Base-by-base conservation (phyloP, 306 rosid species). In the Senna siamea region DNA sequence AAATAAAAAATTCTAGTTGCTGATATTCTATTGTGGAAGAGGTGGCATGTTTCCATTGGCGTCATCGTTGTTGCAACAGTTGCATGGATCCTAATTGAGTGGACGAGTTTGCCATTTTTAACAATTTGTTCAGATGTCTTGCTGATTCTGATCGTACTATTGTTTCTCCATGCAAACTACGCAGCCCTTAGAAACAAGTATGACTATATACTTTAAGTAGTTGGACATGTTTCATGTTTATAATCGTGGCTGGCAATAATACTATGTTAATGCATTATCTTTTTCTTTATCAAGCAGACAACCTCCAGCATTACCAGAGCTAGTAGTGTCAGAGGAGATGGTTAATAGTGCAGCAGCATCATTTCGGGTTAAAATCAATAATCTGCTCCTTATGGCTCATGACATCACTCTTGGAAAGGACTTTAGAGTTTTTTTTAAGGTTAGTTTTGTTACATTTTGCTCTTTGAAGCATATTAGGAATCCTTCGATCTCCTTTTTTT, bases 341-440 rank as follows among this genome's bases (percentile, higher is more conserved):
- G 98, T 94, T 51, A 85, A 85, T 67, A 85, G 80, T 26, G 98
- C 83, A 15, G 98, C 98, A 12, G 97, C 98, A 69, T 87, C 98
- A 18, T 69, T 91, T 81, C 98, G 98, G 30, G 98, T 85, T 34
- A 94, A 89, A 84, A 83, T 94, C 83, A 91, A 94, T 40, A 86
- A 81, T 66, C 80, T 84, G 69, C 88, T 94, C 69, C 91, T 87
- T 80, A 84, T 94, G 85, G 98, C 98, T 78, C 98, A 94, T 68
- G 96, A 89, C 72, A 91, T 94, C 84, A 87, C 98, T 72, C 81
- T 94, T 63, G 98, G 98, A 78, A 94, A 91, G 76, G 97, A 94
- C 80, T 94, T 94, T 79, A 87, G 69, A 76, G 79, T 87, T 40
- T 91, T 94, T 81, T 91, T 91, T 75, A 91, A 92, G 97, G 98